phyloP scores from a whole-genome alignment of 495 filamentous ascomycete genomes.

The Parathielavia appendiculata region DNA sequence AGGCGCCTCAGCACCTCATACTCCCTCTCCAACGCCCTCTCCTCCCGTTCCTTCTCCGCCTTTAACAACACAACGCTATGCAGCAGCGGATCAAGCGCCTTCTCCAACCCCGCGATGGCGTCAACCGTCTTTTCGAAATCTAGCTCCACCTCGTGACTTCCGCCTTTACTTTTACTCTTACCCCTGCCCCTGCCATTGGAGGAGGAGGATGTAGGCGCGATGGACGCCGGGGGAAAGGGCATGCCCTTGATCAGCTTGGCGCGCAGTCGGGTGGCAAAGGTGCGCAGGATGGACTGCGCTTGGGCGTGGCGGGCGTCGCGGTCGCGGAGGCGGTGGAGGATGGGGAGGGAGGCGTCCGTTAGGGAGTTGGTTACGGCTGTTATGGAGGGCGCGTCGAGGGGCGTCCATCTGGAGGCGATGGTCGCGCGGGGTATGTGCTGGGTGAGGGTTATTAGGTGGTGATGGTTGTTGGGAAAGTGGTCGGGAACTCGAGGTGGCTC shows the following conservation, averaged over 20 bases:
- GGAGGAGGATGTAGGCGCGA: neutral
- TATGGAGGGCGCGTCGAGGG: slow-evolving; percentile 37
- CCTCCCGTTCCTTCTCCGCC: slow-evolving; percentile 38
- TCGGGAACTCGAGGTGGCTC: neutral
- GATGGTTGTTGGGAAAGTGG: slow-evolving; percentile 24
- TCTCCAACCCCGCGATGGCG: slow-evolving; percentile 33
- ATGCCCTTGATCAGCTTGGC: slow-evolving; percentile 37
- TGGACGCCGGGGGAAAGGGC: slow-evolving; percentile 39
- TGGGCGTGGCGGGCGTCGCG: slow-evolving; percentile 35
- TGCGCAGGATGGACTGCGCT: slow-evolving; percentile 32
- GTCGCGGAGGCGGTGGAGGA: slow-evolving; percentile 37
- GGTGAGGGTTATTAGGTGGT: slow-evolving; percentile 38
- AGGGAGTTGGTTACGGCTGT: slow-evolving; percentile 36
- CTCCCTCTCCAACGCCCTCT: slow-evolving; percentile 36
- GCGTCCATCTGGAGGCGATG: slow-evolving; percentile 43
- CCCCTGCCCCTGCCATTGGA: neutral
- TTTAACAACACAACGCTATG: slow-evolving; percentile 41
- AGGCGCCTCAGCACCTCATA: slow-evolving; percentile 36
- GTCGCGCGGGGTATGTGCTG: slow-evolving; percentile 38
- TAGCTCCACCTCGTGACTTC: slow-evolving; percentile 36
- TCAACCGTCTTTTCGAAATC: slow-evolving; percentile 43
- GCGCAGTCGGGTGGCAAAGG: slow-evolving; percentile 33
- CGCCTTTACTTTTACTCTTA: neutral
- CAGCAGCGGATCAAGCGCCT: slow-evolving; percentile 41
- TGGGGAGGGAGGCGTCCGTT: slow-evolving; percentile 34